Conservation (phyloP, 805 yeast genomes). For the Metschnikowia amazonensis region DNA sequence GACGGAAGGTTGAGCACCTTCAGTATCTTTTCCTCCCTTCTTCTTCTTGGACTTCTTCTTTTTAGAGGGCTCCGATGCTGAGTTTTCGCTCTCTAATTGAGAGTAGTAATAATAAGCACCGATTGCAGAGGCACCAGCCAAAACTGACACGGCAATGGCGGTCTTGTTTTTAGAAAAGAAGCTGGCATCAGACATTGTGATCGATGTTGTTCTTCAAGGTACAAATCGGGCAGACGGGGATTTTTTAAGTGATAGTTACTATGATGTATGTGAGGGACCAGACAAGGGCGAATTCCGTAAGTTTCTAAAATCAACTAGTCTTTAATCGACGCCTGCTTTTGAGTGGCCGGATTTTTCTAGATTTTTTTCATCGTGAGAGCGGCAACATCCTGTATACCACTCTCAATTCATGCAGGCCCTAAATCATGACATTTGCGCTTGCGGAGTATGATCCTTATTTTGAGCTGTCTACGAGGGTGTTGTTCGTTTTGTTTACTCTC, state of each 20-base stretch:
- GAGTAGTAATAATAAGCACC: conserved; percentile 54
- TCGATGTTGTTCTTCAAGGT: background rate
- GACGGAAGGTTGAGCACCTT: conserved; percentile 11
- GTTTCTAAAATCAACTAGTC: conserved; percentile 2
- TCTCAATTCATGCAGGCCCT: background rate
- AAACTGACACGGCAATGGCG: conserved; percentile 60
- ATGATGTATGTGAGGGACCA: background rate
- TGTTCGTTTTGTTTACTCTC: no score
- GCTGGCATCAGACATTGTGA: conserved; percentile 18
- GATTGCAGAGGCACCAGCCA: conserved; percentile 61
- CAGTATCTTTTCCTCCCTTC: conserved; percentile 36
- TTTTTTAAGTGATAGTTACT: background rate
- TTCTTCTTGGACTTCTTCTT: conserved; percentile 44
- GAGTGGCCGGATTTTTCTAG: conserved; percentile 5
- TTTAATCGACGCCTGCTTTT: background rate
- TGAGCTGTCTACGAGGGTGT: no score
- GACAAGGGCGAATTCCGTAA: background rate
- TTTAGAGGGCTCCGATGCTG: conserved; percentile 19
- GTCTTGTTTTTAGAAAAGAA: conserved; percentile 54
- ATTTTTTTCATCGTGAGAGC: conserved; percentile 6
- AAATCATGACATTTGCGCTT: background rate
- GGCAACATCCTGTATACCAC: conserved; percentile 4
- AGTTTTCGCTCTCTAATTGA: conserved; percentile 22
- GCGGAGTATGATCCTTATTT: background rate
- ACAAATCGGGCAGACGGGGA: background rate